phyloP scores from a whole-genome alignment of 192 early-diverging fungal genomes.

The Diversispora epigaea region DNA sequence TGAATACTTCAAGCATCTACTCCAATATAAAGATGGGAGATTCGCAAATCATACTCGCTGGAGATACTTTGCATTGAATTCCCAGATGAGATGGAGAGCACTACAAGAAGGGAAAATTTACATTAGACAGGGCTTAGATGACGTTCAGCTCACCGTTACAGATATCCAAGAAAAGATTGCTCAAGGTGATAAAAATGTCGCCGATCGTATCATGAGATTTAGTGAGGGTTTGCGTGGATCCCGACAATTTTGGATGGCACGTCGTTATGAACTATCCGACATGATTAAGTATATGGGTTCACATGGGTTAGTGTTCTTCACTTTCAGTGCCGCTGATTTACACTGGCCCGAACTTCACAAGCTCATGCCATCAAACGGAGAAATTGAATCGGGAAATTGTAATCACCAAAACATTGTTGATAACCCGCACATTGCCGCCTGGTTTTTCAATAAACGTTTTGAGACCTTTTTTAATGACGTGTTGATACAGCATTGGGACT shows the following conservation, averaged over 20 bases:
- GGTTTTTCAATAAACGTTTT: not conserved
- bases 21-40: slow-evolving; percentile 11
- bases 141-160: not conserved
- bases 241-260: not conserved
- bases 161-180: not conserved
- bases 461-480: not conserved
- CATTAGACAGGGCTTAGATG: not conserved
- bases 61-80: not conserved
- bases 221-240: not conserved
- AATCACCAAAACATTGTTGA: too few species aligned
- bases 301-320: not conserved
- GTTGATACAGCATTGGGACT: slow-evolving; percentile 47
- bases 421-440: too few species aligned
- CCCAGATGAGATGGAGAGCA: not conserved
- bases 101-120: slow-evolving; percentile 1
- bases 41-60: not conserved
- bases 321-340: not conserved
- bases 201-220: not conserved
- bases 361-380: too few species aligned
- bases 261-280: not conserved
- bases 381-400: too few species aligned
- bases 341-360: too few species aligned
- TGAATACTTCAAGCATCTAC: not conserved
- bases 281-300: not conserved
- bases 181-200: not conserved